Conservation (phyloP, 441 rosid species). For the Jatropha podagrica region DNA sequence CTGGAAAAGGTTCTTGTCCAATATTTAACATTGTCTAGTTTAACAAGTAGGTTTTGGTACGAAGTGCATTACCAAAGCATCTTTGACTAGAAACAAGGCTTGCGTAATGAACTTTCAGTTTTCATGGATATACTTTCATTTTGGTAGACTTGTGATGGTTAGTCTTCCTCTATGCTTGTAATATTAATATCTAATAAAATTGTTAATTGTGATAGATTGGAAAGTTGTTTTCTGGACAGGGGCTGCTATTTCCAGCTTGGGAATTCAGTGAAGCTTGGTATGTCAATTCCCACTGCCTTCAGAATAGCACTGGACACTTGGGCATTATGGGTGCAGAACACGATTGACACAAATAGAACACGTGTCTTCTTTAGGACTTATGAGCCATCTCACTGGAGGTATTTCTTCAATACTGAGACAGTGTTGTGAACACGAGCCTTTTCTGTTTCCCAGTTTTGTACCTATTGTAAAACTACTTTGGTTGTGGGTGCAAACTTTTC, state of each 20-base stretch:
- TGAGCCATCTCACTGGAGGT: conserved; percentile 89
- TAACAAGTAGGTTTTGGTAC: neutral
- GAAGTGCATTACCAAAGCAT: neutral
- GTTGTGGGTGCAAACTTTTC: neutral
- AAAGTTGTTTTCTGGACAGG: conserved; percentile 45
- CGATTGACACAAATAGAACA: conserved; percentile 50
- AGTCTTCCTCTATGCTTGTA: neutral
- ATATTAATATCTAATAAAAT: neutral
- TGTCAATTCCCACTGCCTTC: conserved; percentile 74
- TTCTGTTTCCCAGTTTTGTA: conserved; percentile 4
- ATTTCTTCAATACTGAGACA: conserved; percentile 16
- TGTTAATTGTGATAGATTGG: neutral
- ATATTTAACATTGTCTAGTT: neutral
- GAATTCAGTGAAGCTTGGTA: conserved; percentile 64
- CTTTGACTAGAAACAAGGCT: neutral
- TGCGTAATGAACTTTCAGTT: neutral
- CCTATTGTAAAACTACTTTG: neutral
- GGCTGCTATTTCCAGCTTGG: conserved; percentile 84
- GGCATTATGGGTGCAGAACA: conserved; percentile 64
- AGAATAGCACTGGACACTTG: conserved; percentile 65
- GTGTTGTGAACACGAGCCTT: neutral
- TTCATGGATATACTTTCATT: neutral
- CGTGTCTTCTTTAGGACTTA: conserved; percentile 63
- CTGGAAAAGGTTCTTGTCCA: neutral
- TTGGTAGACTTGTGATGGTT: no score